A percentile compares a stretch with the other conserved stretches of the same genome.
phyloP scores from a whole-genome alignment of 2,329 filamentous ascomycete species.

The Neodidymelliopsis sp. region DNA sequence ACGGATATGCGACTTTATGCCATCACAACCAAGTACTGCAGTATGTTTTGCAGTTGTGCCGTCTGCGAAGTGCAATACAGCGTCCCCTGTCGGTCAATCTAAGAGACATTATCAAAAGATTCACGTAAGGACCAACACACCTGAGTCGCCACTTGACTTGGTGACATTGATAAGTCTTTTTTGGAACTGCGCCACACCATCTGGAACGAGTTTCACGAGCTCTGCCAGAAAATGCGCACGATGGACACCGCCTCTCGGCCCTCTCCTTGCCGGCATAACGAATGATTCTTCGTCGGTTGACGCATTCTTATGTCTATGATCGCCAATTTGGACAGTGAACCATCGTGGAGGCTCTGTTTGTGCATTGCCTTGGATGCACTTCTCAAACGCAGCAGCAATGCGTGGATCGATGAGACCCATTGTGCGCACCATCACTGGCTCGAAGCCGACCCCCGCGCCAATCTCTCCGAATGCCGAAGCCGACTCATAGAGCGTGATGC shows the following conservation, averaged over 20 bases:
- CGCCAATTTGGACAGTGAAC: conserved; percentile 35
- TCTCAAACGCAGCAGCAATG: conserved; percentile 22
- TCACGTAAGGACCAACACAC: not conserved
- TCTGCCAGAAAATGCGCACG: conserved; percentile 60
- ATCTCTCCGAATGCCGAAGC: conserved; percentile 63
- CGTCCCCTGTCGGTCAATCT: conserved; percentile 31
- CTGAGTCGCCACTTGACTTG: conserved; percentile 32
- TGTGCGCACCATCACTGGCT: conserved; percentile 36
- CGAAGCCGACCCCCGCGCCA: conserved; percentile 64
- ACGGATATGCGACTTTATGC: conserved; percentile 66
- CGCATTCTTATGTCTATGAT: conserved; percentile 27
- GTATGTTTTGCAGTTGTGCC: conserved; percentile 54
- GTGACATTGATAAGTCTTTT: conserved; percentile 47
- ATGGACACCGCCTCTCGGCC: conserved; percentile 51
- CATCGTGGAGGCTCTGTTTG: conserved; percentile 27
- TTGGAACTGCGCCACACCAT: conserved; percentile 50
- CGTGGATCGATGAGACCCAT: conserved; percentile 53
- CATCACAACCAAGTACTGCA: conserved; percentile 68
- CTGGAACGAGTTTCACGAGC: conserved; percentile 57
- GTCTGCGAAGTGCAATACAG: conserved; percentile 53
- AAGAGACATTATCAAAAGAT: not conserved
- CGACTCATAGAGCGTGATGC: conserved; percentile 63
- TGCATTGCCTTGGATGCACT: conserved; percentile 17
- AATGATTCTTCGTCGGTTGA: conserved; percentile 31
- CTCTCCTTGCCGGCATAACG: conserved; percentile 33